These are phyloP conservation scores for Fusarium dimerum DNA, from an alignment of 2,329 filamentous ascomycete species.

Conservation along the genomic window DNA sequence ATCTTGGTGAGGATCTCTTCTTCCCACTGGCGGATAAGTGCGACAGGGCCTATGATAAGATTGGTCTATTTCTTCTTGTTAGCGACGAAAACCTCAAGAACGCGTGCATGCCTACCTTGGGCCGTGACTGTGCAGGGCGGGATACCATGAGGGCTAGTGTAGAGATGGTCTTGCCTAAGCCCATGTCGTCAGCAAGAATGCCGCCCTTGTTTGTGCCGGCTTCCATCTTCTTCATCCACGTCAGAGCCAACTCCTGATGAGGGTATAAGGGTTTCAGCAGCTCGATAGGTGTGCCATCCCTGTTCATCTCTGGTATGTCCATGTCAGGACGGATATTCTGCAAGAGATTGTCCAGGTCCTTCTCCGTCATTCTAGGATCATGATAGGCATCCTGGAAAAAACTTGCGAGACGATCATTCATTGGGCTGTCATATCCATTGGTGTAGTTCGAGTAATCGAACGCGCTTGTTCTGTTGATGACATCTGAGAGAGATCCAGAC, in stretches of 20 bases:
- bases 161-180: conserved; percentile 86
- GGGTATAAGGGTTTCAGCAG: conserved; percentile 72
- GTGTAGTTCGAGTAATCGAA: conserved; percentile 39
- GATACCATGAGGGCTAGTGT: conserved; percentile 75
- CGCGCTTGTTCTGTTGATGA: conserved; percentile 40
- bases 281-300: conserved; percentile 68
- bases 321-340: conserved; percentile 74
- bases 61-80: conserved; percentile 60
- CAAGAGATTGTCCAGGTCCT: conserved; percentile 70
- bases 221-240: conserved; percentile 85
- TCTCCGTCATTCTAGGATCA: conserved; percentile 44
- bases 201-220: conserved; percentile 78
- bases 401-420: conserved; percentile 35
- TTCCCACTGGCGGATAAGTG: conserved; percentile 82
- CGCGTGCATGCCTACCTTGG: conserved; percentile 31
- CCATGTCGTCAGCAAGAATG: conserved; percentile 92
- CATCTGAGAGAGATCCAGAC: conserved; percentile 28
- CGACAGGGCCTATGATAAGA: conserved; percentile 80
- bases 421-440: conserved; percentile 39
- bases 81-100: conserved; percentile 5
- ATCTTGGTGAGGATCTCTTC: conserved; percentile 75
- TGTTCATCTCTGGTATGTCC: conserved; percentile 60
- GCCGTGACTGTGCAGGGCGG: conserved; percentile 54
- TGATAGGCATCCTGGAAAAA: conserved; percentile 39
- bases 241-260: conserved; percentile 80